Conservation (phyloP, 73 alveolate species). For the Paramecium octaurelia region DNA sequence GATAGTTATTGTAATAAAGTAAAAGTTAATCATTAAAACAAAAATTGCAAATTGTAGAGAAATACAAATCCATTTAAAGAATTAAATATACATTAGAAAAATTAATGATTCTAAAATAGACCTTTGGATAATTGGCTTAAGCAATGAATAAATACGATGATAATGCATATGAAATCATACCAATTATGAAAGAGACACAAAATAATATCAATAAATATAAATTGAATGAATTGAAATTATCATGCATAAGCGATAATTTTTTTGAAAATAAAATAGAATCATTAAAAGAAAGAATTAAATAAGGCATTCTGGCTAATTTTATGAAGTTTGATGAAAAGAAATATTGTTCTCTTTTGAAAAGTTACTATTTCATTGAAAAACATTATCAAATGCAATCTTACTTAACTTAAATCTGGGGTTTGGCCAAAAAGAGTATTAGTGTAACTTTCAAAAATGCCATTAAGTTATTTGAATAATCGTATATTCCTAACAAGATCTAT, state of each 20-base stretch:
- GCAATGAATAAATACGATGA: background rate
- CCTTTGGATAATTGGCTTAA: background rate
- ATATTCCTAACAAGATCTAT: background rate
- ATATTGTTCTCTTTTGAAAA: background rate
- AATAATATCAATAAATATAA: background rate
- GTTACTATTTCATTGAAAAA: conserved; percentile 28
- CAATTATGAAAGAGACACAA: conserved; percentile 37
- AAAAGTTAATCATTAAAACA: background rate
- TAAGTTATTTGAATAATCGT: background rate
- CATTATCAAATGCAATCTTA: conserved; percentile 8
- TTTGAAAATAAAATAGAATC: conserved; percentile 35
- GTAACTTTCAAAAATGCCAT: background rate
- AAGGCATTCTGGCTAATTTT: background rate
- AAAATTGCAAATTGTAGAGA: background rate
- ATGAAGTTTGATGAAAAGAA: conserved; percentile 41
- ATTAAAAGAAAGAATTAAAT: background rate
- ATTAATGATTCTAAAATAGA: background rate
- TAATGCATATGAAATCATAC: conserved; percentile 37
- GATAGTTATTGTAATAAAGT: background rate
- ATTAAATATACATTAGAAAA: conserved; percentile 32
- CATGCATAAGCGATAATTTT: background rate
- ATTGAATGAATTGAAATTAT: conserved; percentile 1
- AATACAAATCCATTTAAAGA: conserved; percentile 25
- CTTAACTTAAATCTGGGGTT: background rate
- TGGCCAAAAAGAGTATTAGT: conserved; percentile 22